Evolutionary conservation across 257 asterid species (phyloP).

Genomic region (Plantago major): DNA sequence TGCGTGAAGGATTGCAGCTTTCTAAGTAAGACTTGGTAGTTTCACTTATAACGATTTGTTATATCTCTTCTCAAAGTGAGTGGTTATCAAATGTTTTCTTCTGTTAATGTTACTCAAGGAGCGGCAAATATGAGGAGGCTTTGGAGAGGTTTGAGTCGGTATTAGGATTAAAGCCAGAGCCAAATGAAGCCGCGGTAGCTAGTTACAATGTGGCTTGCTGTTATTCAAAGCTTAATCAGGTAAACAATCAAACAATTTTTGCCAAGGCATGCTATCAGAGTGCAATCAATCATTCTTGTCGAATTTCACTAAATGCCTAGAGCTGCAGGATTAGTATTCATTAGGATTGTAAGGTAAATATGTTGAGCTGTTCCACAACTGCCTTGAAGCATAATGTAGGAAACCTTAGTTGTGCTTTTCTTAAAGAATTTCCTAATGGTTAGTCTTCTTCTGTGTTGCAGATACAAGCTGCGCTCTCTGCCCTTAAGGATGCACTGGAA

Average conservation of each 20-base stretch:
- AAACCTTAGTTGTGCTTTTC: background rate
- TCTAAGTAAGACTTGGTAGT: conserved; percentile 51
- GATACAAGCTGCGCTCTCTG: conserved; percentile 87
- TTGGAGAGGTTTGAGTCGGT: conserved; percentile 84
- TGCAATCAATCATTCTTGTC: background rate
- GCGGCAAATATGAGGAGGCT: conserved; percentile 71
- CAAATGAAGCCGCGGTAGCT: conserved; percentile 69
- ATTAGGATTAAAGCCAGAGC: conserved; percentile 78
- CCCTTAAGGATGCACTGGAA: conserved; percentile 58
- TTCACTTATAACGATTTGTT: conserved; percentile 5
- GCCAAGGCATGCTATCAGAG: background rate
- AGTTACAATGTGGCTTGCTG: conserved; percentile 95
- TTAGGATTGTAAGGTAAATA: too few relatives aligned
- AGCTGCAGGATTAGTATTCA: background rate
- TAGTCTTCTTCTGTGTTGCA: conserved; percentile 19
- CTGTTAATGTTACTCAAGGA: conserved; percentile 32
- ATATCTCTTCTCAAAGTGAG: background rate
- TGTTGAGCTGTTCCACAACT: background rate
- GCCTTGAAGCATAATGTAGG: too few relatives aligned
- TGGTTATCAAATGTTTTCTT: background rate
- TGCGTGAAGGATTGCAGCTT: conserved; percentile 76
- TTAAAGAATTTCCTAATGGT: background rate
- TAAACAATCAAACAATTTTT: conserved; percentile 12
- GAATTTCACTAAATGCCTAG: background rate
- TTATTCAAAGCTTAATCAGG: conserved; percentile 89